Percentiles rank a stretch among this genome's conserved stretches.
These are phyloP conservation scores for Phlebopus sp. DNA, from an alignment of 1,284 basidiomycete genomes.

Conservation along the genomic window DNA sequence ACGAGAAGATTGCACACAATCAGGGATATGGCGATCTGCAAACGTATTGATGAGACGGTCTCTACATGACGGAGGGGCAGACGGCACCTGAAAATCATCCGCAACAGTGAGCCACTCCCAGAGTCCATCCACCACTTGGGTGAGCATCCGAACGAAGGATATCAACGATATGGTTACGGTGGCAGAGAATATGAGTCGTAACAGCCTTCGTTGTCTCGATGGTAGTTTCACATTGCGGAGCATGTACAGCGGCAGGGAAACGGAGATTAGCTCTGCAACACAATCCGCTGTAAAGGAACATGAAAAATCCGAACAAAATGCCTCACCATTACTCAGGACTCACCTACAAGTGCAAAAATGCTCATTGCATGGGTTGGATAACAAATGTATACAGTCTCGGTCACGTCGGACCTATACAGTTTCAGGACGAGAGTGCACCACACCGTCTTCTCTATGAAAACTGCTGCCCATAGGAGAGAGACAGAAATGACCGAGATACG, in stretches of 20 bases:
- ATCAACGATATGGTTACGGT: slow-evolving; percentile 3
- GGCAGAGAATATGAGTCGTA: slow-evolving; percentile 5
- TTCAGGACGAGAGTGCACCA: neutral
- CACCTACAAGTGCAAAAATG: slow-evolving; percentile 1
- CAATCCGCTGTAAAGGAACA: neutral
- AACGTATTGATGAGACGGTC: neutral
- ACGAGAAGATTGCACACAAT: slow-evolving; percentile 9
- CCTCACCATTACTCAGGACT: too few species aligned
- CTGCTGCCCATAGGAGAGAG: too few species aligned
- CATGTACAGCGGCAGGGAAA: slow-evolving; percentile 5
- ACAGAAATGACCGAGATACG: neutral
- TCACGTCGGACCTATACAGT: neutral
- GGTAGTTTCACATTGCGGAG: slow-evolving; percentile 10
- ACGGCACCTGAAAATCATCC: slow-evolving; percentile 8
- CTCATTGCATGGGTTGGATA: neutral
- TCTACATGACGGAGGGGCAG: neutral
- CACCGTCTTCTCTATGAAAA: too few species aligned
- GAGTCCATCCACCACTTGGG: neutral
- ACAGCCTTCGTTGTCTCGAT: slow-evolving; percentile 7
- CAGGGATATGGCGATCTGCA: slow-evolving; percentile 7
- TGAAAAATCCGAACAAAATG: too few species aligned
- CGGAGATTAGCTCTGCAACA: slow-evolving; percentile 3
- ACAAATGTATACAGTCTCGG: neutral
- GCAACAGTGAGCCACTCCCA: neutral
- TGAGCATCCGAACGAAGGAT: slow-evolving; percentile 1